A percentile compares a stretch with the other conserved stretches of the same genome.
Evolutionary conservation across 2,329 filamentous ascomycete genomes (phyloP).

Genomic region (Xylariaceae sp.): DNA sequence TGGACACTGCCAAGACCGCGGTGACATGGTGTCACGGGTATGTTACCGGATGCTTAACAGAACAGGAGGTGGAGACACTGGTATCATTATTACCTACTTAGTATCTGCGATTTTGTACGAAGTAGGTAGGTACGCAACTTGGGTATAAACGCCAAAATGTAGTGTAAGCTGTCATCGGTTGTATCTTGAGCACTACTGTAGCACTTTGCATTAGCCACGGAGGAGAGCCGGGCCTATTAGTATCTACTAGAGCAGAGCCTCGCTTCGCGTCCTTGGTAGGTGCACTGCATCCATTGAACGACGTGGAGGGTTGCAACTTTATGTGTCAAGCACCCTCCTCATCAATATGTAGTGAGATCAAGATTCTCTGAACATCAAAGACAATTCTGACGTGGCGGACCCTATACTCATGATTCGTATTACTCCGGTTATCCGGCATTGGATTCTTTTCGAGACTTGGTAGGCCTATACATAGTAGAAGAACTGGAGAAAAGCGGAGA

Average conservation of each 20-base stretch:
- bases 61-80: no score
- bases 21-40: no score
- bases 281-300: neutral
- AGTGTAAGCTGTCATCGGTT: no score
- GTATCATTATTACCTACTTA: no score
- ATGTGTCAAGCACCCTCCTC: constrained; percentile 1
- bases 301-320: constrained; percentile 13
- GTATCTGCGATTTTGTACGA: no score
- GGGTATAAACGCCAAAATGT: no score
- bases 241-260: constrained; percentile 18
- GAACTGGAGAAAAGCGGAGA: no score
- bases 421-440: neutral
- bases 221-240: neutral
- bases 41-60: no score
- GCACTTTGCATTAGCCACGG: neutral
- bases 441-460: neutral
- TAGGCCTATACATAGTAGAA: neutral
- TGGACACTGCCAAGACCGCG: no score
- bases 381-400: neutral
- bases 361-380: constrained; percentile 3
- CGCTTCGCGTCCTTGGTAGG: constrained; percentile 7
- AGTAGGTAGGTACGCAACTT: no score
- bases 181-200: neutral
- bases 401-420: neutral
- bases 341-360: constrained; percentile 5